Percentiles rank a stretch among this genome's conserved stretches.
Evolutionary conservation across 495 filamentous ascomycete genomes (phyloP).

Genomic region (Talaromyces adpressus): DNA sequence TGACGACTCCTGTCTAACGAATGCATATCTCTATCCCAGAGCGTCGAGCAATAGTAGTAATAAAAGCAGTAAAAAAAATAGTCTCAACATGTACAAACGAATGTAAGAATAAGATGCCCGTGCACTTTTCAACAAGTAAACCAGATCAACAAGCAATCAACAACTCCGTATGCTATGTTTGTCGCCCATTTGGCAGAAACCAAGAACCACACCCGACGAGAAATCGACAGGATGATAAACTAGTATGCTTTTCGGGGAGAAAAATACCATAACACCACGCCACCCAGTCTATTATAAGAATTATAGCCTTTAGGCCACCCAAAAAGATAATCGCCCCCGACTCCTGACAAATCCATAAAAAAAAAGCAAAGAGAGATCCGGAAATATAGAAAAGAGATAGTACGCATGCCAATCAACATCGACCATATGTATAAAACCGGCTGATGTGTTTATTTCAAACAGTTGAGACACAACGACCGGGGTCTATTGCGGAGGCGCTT

Average conservation of each 20-base stretch:
- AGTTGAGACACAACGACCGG: not conserved
- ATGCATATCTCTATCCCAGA: slow-evolving; percentile 2
- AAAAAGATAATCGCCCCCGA: not conserved
- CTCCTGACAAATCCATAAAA: not conserved
- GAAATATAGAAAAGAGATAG: not conserved
- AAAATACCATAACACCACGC: slow-evolving; percentile 2
- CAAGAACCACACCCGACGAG: not conserved
- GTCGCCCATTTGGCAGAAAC: not conserved
- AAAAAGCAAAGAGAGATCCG: slow-evolving; percentile 3
- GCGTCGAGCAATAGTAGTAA: not conserved
- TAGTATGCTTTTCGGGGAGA: not conserved
- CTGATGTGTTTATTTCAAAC: not conserved
- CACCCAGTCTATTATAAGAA: slow-evolving; percentile 5
- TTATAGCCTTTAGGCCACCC: not conserved
- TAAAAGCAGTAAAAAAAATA: not conserved
- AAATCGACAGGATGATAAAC: not conserved
- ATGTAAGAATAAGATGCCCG: slow-evolving; percentile 3
- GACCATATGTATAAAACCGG: too few relatives aligned
- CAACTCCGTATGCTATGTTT: slow-evolving; percentile 7
- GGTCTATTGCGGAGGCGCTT: not conserved
- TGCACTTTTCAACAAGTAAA: not conserved
- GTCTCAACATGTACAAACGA: slow-evolving; percentile 6
- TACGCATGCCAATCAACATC: not conserved
- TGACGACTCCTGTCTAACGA: not conserved
- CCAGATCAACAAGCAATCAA: not conserved